Evolutionary conservation across 2,329 filamentous ascomycete genomes (phyloP).

Genomic region (Ophiostoma sp.): DNA sequence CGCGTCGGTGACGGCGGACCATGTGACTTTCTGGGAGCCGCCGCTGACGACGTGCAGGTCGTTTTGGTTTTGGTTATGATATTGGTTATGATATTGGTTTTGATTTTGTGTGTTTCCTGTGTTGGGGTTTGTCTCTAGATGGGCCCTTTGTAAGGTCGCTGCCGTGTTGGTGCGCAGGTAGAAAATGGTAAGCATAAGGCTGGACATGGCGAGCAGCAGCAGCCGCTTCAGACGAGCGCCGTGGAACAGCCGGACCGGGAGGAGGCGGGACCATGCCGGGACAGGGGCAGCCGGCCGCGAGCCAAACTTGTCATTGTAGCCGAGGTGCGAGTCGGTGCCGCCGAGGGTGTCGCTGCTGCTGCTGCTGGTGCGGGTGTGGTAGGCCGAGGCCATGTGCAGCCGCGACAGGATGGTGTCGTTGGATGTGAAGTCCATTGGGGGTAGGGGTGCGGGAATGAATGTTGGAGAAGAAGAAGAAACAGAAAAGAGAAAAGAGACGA

Average conservation of each 20-base stretch:
- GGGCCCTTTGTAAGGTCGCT: background rate
- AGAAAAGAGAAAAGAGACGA: background rate
- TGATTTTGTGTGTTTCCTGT: background rate
- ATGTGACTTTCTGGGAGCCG: background rate
- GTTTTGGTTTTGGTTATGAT: background rate
- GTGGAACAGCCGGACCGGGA: background rate
- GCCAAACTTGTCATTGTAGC: background rate
- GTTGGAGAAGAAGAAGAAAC: background rate
- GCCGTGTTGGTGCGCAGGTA: slow-evolving; percentile 1
- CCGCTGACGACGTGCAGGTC: background rate
- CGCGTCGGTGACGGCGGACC: background rate
- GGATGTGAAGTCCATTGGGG: slow-evolving; percentile 7
- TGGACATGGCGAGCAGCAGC: background rate
- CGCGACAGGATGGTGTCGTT: slow-evolving; percentile 12
- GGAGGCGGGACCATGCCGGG: background rate
- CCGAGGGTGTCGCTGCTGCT: slow-evolving; percentile 1
- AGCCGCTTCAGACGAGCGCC: background rate
- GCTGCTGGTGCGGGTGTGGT: background rate
- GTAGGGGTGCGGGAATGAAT: background rate
- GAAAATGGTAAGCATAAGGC: background rate
- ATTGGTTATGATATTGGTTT: background rate
- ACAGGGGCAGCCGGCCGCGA: background rate
- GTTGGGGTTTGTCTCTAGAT: background rate
- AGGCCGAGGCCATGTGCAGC: background rate
- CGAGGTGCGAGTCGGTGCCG: background rate